Percentiles rank a stretch among this genome's conserved stretches.
These are phyloP conservation scores for Colletotrichum melonis DNA, from an alignment of 2,329 filamentous ascomycete species.

Conservation along the genomic window DNA sequence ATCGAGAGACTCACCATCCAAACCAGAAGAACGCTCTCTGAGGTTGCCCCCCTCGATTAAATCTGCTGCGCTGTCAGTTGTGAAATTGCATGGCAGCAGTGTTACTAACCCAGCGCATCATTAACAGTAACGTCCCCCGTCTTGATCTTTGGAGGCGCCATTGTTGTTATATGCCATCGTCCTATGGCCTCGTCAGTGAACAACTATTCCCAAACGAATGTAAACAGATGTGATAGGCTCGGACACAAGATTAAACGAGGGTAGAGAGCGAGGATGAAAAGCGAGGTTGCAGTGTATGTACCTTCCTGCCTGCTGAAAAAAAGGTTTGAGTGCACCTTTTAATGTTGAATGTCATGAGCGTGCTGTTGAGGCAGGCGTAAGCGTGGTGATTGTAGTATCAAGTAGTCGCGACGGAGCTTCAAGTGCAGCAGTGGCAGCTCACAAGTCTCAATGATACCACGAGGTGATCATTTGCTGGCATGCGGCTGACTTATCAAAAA, in stretches of 20 bases:
- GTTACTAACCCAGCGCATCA: constrained; percentile 28
- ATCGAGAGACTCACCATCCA: constrained; percentile 49
- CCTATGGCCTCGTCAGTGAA: neutral
- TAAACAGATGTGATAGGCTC: neutral
- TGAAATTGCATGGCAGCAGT: too few relatives aligned
- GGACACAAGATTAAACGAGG: too few relatives aligned
- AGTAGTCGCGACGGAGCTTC: neutral
- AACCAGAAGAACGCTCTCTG: constrained; percentile 52
- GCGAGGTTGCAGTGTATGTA: neutral
- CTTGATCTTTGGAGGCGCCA: constrained; percentile 31
- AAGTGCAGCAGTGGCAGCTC: neutral
- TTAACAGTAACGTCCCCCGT: constrained; percentile 32
- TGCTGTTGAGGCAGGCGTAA: neutral
- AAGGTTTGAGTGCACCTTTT: neutral
- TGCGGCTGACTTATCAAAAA: neutral
- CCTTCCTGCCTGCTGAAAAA: neutral
- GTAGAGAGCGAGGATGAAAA: too few relatives aligned
- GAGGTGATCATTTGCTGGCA: neutral
- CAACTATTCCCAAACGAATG: neutral
- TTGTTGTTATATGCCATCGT: neutral
- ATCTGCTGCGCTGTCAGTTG: constrained; percentile 39
- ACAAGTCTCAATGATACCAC: neutral
- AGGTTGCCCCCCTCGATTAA: constrained; percentile 42
- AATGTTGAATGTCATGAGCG: neutral
- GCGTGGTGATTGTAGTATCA: neutral